These are phyloP conservation scores for Parasitella parasitica DNA, from an alignment of 371 early-diverging fungal genomes.

Conservation along the genomic window DNA sequence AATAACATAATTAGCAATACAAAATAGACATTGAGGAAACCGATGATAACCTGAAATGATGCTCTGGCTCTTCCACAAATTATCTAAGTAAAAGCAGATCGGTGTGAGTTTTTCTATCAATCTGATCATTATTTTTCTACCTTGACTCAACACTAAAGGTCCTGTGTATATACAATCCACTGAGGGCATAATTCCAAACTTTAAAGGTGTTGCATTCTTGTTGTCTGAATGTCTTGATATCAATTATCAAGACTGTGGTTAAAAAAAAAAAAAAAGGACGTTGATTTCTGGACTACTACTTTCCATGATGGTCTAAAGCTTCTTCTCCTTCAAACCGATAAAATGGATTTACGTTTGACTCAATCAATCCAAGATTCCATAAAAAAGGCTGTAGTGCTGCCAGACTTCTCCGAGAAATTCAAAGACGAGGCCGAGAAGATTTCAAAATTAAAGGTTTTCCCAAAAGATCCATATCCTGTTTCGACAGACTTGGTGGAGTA, in stretches of 20 bases:
- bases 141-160: conserved; percentile 5
- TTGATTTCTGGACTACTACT: background rate
- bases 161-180: conserved; percentile 1
- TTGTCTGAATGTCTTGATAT: background rate
- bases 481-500: conserved; percentile 28
- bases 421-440: conserved; percentile 27
- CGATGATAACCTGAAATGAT: background rate
- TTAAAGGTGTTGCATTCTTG: background rate
- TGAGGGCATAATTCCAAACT: background rate
- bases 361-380: conserved; percentile 21
- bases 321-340: background rate
- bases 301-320: background rate
- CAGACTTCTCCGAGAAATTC: conserved; percentile 6
- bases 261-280: conserved; percentile 9
- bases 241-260: background rate
- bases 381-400: conserved; percentile 7
- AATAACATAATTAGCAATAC: background rate
- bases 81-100: background rate
- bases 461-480: conserved; percentile 14
- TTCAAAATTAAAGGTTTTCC: conserved; percentile 3
- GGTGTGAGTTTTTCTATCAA: background rate
- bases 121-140: background rate
- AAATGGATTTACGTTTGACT: conserved; percentile 34
- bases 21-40: background rate
- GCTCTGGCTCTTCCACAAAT: background rate